Conservation (phyloP, 1,284 basidiomycete species). For the Rugosomyces carneus region DNA sequence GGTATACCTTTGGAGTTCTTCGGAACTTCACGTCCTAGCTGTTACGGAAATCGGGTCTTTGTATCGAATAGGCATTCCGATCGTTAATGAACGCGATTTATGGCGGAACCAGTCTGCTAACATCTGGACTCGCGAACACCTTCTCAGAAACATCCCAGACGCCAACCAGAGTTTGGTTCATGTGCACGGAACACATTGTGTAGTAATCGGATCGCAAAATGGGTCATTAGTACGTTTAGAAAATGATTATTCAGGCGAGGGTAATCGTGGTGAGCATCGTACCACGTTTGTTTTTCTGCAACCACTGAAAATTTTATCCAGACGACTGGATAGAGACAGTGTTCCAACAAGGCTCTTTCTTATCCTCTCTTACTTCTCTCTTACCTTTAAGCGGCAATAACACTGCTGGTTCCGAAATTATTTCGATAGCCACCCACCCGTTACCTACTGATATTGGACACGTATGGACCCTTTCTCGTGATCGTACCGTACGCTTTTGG, state of each 20-base stretch:
- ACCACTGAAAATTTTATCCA: conserved; percentile 14
- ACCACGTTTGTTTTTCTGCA: conserved; percentile 3
- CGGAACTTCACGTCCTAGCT: conserved; percentile 66
- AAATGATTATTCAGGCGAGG: conserved; percentile 48
- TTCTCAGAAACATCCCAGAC: conserved; percentile 47
- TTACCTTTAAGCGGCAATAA: conserved; percentile 47
- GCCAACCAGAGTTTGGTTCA: conserved; percentile 51
- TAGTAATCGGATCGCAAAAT: conserved; percentile 60
- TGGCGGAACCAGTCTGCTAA: conserved; percentile 51
- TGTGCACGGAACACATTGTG: conserved; percentile 63
- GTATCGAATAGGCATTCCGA: conserved; percentile 69
- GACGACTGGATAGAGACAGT: conserved; percentile 67
- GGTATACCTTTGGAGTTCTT: conserved; percentile 52
- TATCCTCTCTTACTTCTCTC: conserved; percentile 61
- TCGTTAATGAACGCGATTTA: conserved; percentile 44
- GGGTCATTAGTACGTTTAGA: conserved; percentile 73
- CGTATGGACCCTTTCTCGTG: conserved; percentile 83
- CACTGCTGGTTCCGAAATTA: conserved; percentile 48
- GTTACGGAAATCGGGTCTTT: conserved; percentile 68
- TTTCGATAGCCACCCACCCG: conserved; percentile 61
- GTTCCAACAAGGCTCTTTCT: conserved; percentile 55
- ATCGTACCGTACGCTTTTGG: conserved; percentile 83
- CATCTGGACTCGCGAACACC: conserved; percentile 65
- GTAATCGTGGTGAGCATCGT: conserved; percentile 43
- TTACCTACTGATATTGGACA: conserved; percentile 68